A percentile compares a stretch with the other conserved stretches of the same genome.
These are phyloP conservation scores for Penicillium sp. DNA, from an alignment of 2,329 filamentous ascomycete species.

Conservation along the genomic window DNA sequence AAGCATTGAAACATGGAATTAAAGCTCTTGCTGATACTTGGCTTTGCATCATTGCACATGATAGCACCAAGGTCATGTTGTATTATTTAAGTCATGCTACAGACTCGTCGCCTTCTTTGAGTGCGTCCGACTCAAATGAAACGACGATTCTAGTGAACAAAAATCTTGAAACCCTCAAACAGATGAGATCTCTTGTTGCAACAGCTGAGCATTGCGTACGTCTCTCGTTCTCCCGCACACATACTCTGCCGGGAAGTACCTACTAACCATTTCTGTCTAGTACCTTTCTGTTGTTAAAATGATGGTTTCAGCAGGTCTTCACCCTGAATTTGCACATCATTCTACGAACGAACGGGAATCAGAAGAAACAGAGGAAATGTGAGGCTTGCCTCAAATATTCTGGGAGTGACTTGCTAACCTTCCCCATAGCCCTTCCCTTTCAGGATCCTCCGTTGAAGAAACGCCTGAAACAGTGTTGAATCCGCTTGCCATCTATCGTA, in stretches of 20 bases:
- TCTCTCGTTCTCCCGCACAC: neutral
- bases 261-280: neutral
- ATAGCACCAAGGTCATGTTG: conserved; percentile 49
- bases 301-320: conserved; percentile 13
- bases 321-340: neutral
- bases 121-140: conserved; percentile 27
- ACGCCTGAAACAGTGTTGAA: conserved; percentile 20
- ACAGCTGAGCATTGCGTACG: conserved; percentile 18
- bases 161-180: conserved; percentile 12
- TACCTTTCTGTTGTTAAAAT: conserved; percentile 15
- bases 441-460: conserved; percentile 15
- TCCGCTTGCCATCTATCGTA: conserved; percentile 23
- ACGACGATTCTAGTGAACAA: conserved; percentile 10
- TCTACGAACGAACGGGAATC: neutral
- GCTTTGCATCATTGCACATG: conserved; percentile 48
- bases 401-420: neutral
- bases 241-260: neutral
- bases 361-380: conserved; percentile 1
- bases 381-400: neutral
- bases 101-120: neutral
- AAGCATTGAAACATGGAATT: conserved; percentile 43
- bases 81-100: conserved; percentile 44
- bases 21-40: conserved; percentile 46
- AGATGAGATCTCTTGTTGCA: conserved; percentile 16
- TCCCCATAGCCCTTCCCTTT: neutral